Base-by-base conservation (phyloP, 768 basidiomycete genomes). In the Auriscalpium vulgare region DNA sequence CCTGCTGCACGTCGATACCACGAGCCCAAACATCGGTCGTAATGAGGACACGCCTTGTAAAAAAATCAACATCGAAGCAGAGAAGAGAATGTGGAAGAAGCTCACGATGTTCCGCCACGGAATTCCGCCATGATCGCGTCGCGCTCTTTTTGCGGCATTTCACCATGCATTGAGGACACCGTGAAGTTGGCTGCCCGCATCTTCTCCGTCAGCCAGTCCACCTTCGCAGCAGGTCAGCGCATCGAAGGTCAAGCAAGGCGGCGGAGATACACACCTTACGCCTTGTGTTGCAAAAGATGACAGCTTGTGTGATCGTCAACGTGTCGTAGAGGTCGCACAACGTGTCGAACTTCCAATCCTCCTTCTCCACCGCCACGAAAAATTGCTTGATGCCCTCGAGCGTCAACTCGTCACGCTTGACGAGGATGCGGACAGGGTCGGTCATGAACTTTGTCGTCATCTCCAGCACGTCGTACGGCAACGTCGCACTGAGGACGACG, bases 401-500 rank as follows among this genome's bases (percentile, higher is more conserved):
- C 51, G 95, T 97, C 79, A 97, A 81, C 74, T 99, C 95, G 67
- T 97, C 95, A 87, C 94, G 92, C 79, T 97, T 97, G 72, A 98
- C 95, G 64, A 97, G 86, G 65, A 99, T 97, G 47, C 93, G 89
- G 68, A 98, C 93, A 37, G 95, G 95, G 71, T 97, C 94, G 53
- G 91, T 92, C 95, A 98, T 97, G 78, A 98, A 97, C 75, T 98
- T 97, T 38, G 92, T 97, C 17, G 95, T 97, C 90, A 97, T 97
- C 75, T 98, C 95, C 69, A 98, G 72, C 44, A 99, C 95, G 66
- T 99, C 95, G 69, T 93, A 88, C 10, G 95, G 95, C 59, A 98
- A 79, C 29, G 95, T 97, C 46, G 95, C 94, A 67, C 94, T 95
- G 61, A 99, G 82, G 48, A 98, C 80, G 47, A 99, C 94, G 47